phyloP scores from a whole-genome alignment of 495 filamentous ascomycete species.

The Sphaerosporella brunnea region DNA sequence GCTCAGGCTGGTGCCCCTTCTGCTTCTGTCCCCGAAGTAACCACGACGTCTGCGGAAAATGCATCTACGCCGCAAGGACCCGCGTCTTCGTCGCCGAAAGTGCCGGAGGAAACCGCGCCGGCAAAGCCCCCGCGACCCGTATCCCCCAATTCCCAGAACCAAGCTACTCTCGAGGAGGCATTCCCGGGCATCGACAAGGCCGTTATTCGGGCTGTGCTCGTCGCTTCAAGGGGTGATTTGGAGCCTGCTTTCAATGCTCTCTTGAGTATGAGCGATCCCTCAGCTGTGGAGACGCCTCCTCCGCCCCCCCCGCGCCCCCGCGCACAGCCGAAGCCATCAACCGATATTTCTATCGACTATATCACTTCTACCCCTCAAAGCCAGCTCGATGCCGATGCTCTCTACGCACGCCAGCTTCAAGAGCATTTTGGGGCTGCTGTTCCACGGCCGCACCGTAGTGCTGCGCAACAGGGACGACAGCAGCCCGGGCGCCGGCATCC shows the following conservation, averaged over 20 bases:
- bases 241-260: conserved; percentile 95
- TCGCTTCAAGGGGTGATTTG: conserved; percentile 68
- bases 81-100: too few relatives aligned
- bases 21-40: not conserved
- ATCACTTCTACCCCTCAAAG: conserved; percentile 42
- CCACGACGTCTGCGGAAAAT: not conserved
- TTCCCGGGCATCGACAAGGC: conserved; percentile 68
- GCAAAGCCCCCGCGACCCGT: conserved; percentile 78
- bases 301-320: conserved; percentile 54
- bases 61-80: too few relatives aligned
- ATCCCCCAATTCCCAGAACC: conserved; percentile 62
- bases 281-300: conserved; percentile 32
- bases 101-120: too few relatives aligned
- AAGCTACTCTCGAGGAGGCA: conserved; percentile 79
- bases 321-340: conserved; percentile 27
- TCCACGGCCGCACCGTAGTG: not conserved
- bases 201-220: conserved; percentile 76
- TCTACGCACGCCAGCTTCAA: conserved; percentile 82
- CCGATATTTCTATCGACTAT: conserved; percentile 19
- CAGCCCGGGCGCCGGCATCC: conserved; percentile 11
- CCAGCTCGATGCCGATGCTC: conserved; percentile 80
- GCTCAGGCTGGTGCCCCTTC: not conserved
- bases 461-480: not conserved
- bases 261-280: conserved; percentile 32
- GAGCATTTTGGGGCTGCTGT: conserved; percentile 41